Evolutionary conservation across 352 stramenopile genomes (phyloP).

Genomic region (Globisporangium parvum): DNA sequence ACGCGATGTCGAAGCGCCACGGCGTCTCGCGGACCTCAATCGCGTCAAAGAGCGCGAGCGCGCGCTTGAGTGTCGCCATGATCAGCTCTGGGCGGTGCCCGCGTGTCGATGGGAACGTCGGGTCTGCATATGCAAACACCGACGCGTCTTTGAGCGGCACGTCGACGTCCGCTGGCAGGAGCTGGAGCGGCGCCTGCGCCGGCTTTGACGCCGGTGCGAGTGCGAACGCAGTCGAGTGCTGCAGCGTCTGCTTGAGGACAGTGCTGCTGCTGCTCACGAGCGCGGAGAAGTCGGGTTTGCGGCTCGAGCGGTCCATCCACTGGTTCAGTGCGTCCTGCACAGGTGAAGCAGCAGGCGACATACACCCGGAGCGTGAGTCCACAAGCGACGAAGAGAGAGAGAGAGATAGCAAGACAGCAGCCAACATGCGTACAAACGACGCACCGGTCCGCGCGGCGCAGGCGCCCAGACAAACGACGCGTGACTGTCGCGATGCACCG

Average conservation of each 20-base stretch:
- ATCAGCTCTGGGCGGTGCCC: constrained; percentile 26
- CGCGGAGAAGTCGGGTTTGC: constrained; percentile 6
- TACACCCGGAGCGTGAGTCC: neutral
- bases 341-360: neutral
- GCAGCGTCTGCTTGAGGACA: neutral
- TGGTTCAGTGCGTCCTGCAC: constrained; percentile 2
- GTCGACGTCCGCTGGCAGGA: neutral
- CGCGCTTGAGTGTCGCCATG: constrained; percentile 31
- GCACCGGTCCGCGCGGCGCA: neutral
- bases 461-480: constrained; percentile 5
- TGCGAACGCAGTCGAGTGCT: neutral
- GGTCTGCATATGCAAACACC: constrained; percentile 4
- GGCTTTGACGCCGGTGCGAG: neutral
- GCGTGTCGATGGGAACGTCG: constrained; percentile 26
- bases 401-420: neutral
- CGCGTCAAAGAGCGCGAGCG: constrained; percentile 29
- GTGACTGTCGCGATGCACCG: constrained; percentile 8
- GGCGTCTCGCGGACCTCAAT: constrained; percentile 11
- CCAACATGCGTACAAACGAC: too few relatives aligned
- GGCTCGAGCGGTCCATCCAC: constrained; percentile 1
- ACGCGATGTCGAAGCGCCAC: constrained; percentile 46
- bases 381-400: neutral
- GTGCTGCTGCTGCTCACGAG: neutral
- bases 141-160: constrained; percentile 5
- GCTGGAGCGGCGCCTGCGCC: neutral